Conservation (phyloP, 441 rosid species). For the Aquilaria agallochum region DNA sequence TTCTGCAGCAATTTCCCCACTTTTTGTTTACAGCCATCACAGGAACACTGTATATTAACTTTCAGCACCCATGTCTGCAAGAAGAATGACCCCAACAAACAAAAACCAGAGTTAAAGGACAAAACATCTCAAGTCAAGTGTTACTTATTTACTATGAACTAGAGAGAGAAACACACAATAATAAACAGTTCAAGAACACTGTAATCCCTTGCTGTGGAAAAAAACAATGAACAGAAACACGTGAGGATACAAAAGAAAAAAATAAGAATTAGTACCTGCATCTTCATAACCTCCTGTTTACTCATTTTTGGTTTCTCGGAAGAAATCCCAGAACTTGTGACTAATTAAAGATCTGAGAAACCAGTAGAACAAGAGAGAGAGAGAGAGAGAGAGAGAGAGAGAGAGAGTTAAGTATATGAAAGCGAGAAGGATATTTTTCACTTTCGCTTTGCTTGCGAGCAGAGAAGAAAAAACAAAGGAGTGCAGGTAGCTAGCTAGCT, state of each 20-base stretch:
- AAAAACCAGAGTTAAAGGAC: constrained; percentile 11
- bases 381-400: background rate
- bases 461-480: too few species aligned
- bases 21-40: constrained; percentile 89
- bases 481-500: too few species aligned
- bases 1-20: constrained; percentile 72
- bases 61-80: constrained; percentile 84
- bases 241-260: background rate
- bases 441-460: too few species aligned
- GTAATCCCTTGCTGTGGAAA: background rate
- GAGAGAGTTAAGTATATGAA: constrained; percentile 7
- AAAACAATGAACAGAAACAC: background rate
- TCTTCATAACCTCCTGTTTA: constrained; percentile 74
- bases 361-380: background rate
- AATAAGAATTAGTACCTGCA: constrained; percentile 48
- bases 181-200: too few species aligned
- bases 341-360: constrained; percentile 1
- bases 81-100: constrained; percentile 3
- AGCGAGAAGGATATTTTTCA: background rate
- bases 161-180: too few species aligned
- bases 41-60: constrained; percentile 67
- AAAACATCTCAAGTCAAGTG: background rate
- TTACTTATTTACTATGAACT: too few species aligned
- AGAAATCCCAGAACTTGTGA: constrained; percentile 5
- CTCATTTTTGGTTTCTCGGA: constrained; percentile 32